Conservation (phyloP, 805 yeast species). For the Lachancea lanzarotensis region DNA sequence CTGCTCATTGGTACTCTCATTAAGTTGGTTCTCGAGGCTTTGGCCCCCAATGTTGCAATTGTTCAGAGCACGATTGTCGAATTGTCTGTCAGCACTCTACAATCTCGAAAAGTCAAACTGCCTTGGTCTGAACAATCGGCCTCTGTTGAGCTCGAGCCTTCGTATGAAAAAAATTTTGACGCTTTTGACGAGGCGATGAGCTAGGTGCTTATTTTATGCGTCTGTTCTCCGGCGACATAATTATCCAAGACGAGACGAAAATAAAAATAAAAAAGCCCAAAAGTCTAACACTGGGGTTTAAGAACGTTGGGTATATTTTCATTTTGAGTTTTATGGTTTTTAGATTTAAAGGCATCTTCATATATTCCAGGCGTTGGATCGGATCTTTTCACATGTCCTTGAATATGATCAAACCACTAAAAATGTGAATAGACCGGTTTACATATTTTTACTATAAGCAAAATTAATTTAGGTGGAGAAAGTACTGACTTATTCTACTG, state of each 20-base stretch:
- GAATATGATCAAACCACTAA: too few relatives aligned
- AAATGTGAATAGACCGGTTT: too few relatives aligned
- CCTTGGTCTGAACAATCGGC: not conserved
- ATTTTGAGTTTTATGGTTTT: too few relatives aligned
- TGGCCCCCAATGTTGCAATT: not conserved
- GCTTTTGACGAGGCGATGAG: slow-evolving; percentile 5
- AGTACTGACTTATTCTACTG: too few relatives aligned
- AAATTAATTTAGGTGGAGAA: too few relatives aligned
- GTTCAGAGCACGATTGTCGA: not conserved
- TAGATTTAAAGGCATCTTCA: too few relatives aligned
- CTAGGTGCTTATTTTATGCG: not conserved
- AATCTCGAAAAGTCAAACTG: not conserved
- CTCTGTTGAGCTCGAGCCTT: not conserved
- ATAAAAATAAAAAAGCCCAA: not conserved
- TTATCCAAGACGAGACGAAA: not conserved
- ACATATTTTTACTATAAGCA: too few relatives aligned
- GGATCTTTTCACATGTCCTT: too few relatives aligned
- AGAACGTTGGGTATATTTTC: too few relatives aligned
- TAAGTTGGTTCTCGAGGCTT: not conserved
- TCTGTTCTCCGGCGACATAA: not conserved
- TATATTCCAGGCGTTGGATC: too few relatives aligned
- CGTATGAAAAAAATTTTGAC: slow-evolving; percentile 4
- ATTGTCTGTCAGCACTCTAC: not conserved
- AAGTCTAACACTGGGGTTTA: not conserved
- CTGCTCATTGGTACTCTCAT: slow-evolving; percentile 8